Conservation (phyloP, 2,329 filamentous ascomycete species). For the Colletotrichum ledebouriae region DNA sequence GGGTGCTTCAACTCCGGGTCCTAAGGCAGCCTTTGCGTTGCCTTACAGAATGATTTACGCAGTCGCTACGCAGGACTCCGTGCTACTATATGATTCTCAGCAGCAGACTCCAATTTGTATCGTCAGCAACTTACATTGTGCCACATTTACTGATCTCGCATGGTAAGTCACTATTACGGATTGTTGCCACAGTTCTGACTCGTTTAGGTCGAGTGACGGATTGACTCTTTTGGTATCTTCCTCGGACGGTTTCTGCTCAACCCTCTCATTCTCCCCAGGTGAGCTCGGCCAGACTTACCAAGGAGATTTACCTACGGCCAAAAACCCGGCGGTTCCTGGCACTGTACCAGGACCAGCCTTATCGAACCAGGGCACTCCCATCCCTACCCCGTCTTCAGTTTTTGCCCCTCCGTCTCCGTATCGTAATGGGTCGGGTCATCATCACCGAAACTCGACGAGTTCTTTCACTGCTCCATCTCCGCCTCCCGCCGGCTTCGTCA, state of each 20-base stretch:
- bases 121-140: slow-evolving; percentile 96
- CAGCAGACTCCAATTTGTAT: slow-evolving; percentile 94
- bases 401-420: slow-evolving; percentile 74
- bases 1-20: slow-evolving; percentile 66
- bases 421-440: slow-evolving; percentile 61
- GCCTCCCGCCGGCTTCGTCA: slow-evolving; percentile 69
- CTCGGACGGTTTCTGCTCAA: slow-evolving; percentile 97
- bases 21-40: slow-evolving; percentile 82
- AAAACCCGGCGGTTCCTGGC: slow-evolving; percentile 54
- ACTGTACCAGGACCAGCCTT: slow-evolving; percentile 50
- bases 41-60: slow-evolving; percentile 97
- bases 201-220: slow-evolving; percentile 63
- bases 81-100: slow-evolving; percentile 96
- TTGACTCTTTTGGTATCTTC: slow-evolving; percentile 88
- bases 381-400: slow-evolving; percentile 76
- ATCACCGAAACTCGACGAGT: slow-evolving; percentile 70
- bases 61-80: slow-evolving; percentile 95
- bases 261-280: slow-evolving; percentile 83
- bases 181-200: slow-evolving; percentile 3
- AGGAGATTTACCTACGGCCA: slow-evolving; percentile 71
- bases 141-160: slow-evolving; percentile 94
- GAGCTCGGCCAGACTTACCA: slow-evolving; percentile 89
- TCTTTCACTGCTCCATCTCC: slow-evolving; percentile 71
- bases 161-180: slow-evolving; percentile 76
- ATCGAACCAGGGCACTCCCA: slow-evolving; percentile 75